phyloP scores from a whole-genome alignment of 139 green algal genomes.

The Coelastrella sp. region DNA sequence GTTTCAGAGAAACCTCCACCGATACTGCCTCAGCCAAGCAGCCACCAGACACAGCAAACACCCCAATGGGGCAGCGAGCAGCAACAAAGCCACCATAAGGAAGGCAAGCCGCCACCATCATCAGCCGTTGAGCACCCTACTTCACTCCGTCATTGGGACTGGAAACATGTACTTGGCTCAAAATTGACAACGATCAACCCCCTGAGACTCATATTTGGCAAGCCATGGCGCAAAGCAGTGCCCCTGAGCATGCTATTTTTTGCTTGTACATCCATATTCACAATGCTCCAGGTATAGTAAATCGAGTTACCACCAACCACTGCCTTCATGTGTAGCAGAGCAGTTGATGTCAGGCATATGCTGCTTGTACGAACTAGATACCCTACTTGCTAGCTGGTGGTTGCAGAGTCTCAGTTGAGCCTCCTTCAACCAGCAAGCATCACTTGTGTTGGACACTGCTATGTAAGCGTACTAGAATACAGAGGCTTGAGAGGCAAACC shows the following conservation, averaged over 20 bases:
- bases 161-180: not conserved
- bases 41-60: no score
- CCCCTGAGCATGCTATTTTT: conserved; percentile 28
- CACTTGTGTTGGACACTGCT: not conserved
- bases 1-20: no score
- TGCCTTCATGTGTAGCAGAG: not conserved
- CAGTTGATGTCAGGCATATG: not conserved
- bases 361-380: no score
- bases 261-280: conserved; percentile 21
- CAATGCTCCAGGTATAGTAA: conserved; percentile 9
- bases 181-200: not conserved
- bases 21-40: no score
- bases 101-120: no score
- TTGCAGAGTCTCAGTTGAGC: no score
- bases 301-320: not conserved
- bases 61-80: no score
- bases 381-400: no score
- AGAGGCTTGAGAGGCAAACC: not conserved
- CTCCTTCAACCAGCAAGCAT: no score
- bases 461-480: not conserved
- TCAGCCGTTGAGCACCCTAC: no score
- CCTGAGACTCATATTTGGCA: not conserved
- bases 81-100: no score
- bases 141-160: not conserved
- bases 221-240: conserved; percentile 14